phyloP scores from a whole-genome alignment of 768 basidiomycete species.

The Naganishia antarctica region DNA sequence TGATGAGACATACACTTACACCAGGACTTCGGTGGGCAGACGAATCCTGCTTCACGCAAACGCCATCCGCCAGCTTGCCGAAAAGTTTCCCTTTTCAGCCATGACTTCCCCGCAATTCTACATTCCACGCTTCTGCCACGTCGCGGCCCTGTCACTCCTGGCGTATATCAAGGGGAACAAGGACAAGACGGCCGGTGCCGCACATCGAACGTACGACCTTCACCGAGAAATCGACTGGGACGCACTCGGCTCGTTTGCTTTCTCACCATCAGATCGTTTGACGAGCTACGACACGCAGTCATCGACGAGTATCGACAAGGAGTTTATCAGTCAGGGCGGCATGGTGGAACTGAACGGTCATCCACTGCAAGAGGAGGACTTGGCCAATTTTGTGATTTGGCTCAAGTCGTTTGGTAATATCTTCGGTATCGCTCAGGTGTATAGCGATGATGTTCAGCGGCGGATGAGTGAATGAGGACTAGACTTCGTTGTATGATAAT shows the following conservation, averaged over 20 bases:
- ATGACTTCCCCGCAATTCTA: slow-evolving; percentile 24
- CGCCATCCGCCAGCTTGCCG: slow-evolving; percentile 20
- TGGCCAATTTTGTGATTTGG: slow-evolving; percentile 22
- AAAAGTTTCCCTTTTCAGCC: slow-evolving; percentile 15
- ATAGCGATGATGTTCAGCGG: slow-evolving; percentile 12
- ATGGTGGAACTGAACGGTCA: slow-evolving; percentile 15
- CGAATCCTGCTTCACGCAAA: slow-evolving; percentile 29
- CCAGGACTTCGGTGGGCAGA: slow-evolving; percentile 18
- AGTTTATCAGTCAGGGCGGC: slow-evolving; percentile 24
- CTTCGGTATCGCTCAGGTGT: slow-evolving; percentile 21
- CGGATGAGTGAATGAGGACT: slow-evolving; percentile 1
- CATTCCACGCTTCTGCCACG: slow-evolving; percentile 18
- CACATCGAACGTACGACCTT: slow-evolving; percentile 20
- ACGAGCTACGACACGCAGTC: slow-evolving; percentile 13
- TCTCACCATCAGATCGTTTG: slow-evolving; percentile 12
- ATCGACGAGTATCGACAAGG: slow-evolving; percentile 9
- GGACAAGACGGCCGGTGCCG: neutral
- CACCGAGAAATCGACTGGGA: slow-evolving; percentile 20
- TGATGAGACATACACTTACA: slow-evolving; percentile 15
- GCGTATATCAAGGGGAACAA: slow-evolving; percentile 23
- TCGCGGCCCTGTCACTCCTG: slow-evolving; percentile 18
- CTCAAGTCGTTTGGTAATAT: slow-evolving; percentile 20
- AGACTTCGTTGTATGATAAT: no score
- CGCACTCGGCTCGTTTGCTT: slow-evolving; percentile 8
- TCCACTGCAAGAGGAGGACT: slow-evolving; percentile 16